phyloP scores from a whole-genome alignment of 306 rosid genomes.

The Arachis hypogaea region DNA sequence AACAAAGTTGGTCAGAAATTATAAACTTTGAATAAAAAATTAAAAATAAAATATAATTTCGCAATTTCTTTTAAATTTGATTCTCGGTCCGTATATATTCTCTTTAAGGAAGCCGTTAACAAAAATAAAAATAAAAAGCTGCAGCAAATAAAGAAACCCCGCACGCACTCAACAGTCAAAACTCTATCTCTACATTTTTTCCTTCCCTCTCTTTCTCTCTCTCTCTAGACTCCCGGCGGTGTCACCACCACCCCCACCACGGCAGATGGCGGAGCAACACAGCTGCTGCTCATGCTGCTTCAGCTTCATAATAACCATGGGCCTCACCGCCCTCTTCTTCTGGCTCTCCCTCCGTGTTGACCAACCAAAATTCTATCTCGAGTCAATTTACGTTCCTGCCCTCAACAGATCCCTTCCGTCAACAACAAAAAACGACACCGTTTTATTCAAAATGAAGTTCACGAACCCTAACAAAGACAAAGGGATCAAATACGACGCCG shows the following conservation, averaged over 20 bases:
- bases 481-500: slow-evolving; percentile 64
- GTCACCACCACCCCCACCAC: slow-evolving; percentile 22
- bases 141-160: too few species aligned
- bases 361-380: slow-evolving; percentile 59
- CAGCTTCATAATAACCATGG: slow-evolving; percentile 38
- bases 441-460: slow-evolving; percentile 41
- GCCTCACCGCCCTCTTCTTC: slow-evolving; percentile 48
- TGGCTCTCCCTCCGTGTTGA: slow-evolving; percentile 58
- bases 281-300: slow-evolving; percentile 45
- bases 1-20: too few species aligned
- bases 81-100: too few species aligned
- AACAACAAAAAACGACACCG: slow-evolving; percentile 39
- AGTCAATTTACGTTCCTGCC: slow-evolving; percentile 61
- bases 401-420: slow-evolving; percentile 57
- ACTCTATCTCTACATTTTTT: too few species aligned
- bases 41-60: too few species aligned
- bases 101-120: too few species aligned
- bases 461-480: slow-evolving; percentile 71
- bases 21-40: too few species aligned
- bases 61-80: too few species aligned
- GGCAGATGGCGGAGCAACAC: slow-evolving; percentile 21
- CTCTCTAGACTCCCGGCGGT: slow-evolving; percentile 40
- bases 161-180: too few species aligned
- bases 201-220: not conserved
- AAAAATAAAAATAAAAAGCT: too few species aligned